Percentiles rank a stretch among this genome's conserved stretches.
Conservation (phyloP, 108 stramenopile genomes). For the Cylindrotheca fusiformis region DNA sequence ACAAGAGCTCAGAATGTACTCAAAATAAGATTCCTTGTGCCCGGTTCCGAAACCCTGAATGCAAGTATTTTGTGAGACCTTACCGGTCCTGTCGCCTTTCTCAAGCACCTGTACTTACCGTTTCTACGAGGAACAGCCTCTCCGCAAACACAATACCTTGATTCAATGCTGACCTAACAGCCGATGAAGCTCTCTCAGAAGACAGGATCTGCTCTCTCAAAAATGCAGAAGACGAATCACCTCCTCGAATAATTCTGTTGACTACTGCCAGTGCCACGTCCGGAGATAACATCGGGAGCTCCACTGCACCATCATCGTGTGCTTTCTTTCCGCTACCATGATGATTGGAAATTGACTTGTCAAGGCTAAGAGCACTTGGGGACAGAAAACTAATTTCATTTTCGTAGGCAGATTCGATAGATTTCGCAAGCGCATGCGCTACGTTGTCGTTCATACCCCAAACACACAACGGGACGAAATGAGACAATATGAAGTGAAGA, state of each 20-base stretch:
- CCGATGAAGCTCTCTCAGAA: slow-evolving; percentile 10
- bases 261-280: slow-evolving; percentile 24
- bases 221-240: slow-evolving; percentile 10
- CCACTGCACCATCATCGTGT: slow-evolving; percentile 1
- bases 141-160: slow-evolving; percentile 34
- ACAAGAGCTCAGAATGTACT: slow-evolving; percentile 33
- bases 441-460: slow-evolving; percentile 71
- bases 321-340: slow-evolving; percentile 14
- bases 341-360: not conserved
- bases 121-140: slow-evolving; percentile 11
- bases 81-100: no score
- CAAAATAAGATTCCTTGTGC: slow-evolving; percentile 24
- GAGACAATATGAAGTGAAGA: not conserved
- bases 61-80: no score
- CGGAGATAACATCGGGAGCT: slow-evolving; percentile 22
- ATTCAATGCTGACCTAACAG: slow-evolving; percentile 24
- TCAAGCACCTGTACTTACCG: slow-evolving; percentile 4
- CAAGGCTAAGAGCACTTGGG: slow-evolving; percentile 4
- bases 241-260: slow-evolving; percentile 21
- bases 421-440: slow-evolving; percentile 44
- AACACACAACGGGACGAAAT: slow-evolving; percentile 15
- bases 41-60: slow-evolving; percentile 3
- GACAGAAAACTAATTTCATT: slow-evolving; percentile 23
- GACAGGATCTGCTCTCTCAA: slow-evolving; percentile 25
- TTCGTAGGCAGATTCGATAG: slow-evolving; percentile 39